Percentiles rank a stretch among this genome's conserved stretches.
phyloP scores from a whole-genome alignment of 78 protist genomes.

The Isochrysis galbana region DNA sequence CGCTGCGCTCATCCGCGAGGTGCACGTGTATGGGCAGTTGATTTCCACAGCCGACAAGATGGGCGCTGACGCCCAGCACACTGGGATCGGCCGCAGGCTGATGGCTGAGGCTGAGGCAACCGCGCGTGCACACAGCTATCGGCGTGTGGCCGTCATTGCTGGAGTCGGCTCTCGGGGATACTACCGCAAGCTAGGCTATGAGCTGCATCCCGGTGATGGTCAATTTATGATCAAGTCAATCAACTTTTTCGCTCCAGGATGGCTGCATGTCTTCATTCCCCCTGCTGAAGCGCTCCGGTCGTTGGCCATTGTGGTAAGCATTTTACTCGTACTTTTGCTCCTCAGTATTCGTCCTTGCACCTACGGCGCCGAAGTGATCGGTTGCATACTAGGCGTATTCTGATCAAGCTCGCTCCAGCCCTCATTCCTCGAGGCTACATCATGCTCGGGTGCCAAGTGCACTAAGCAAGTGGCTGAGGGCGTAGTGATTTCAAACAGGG shows the following conservation, averaged over 20 bases:
- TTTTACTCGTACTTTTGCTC: too few species aligned
- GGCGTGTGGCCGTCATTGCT: conserved; percentile 8
- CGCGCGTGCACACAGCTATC: background rate
- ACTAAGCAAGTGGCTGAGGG: too few species aligned
- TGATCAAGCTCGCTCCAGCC: too few species aligned
- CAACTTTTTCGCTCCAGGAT: background rate
- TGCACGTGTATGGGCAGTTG: conserved; percentile 28
- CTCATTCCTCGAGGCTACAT: too few species aligned
- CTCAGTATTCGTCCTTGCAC: too few species aligned
- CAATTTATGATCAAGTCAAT: background rate
- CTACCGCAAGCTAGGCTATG: conserved; percentile 18
- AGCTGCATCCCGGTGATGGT: background rate
- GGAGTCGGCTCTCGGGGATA: conserved; percentile 17
- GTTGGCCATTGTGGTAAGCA: too few species aligned
- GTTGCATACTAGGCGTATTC: too few species aligned
- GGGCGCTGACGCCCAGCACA: background rate
- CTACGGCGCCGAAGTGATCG: too few species aligned
- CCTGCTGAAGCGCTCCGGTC: too few species aligned
- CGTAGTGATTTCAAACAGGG: too few species aligned
- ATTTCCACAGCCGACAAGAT: background rate
- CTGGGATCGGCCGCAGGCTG: background rate
- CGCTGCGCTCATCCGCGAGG: background rate
- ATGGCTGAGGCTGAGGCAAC: background rate
- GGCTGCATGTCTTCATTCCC: too few species aligned
- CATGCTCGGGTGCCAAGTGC: too few species aligned